Base-by-base conservation (phyloP, 2,329 filamentous ascomycete species). In the Aschersonia sp. region DNA sequence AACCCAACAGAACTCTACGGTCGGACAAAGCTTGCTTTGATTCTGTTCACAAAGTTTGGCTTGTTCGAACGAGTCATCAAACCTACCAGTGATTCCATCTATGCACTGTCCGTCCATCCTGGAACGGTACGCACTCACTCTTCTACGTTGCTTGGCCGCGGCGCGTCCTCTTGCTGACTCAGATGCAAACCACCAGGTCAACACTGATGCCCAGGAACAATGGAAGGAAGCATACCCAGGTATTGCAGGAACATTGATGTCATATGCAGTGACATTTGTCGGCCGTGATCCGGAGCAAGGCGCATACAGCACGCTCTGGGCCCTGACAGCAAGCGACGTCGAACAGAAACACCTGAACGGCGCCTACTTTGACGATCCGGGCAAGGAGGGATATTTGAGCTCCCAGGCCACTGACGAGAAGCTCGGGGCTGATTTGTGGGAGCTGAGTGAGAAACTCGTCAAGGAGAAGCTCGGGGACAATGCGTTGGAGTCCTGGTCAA, bases 181-280 rank as follows among this genome's bases (percentile, higher is more conserved):
- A 39, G 22, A 22, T 22, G 22, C 22, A 22, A 22, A 22, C 2
- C 11, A 8, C 2, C 11, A 68, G 66, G 66, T 69, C 29, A 69
- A 66, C 6, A 69, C 67, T 0, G 58, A 59, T 4, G 69, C 69
- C 62, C 65, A 69, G 46, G 58, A 69, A 46, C 66, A 70, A 48
- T 70, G 66, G 66, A 69, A 70, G 49, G 64, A 67, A 12, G 66
- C 67, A 0, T 70, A 69, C 43, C 67, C 66, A 0, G 66, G 66
- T 0, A 52, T 71, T 0, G 58, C 61, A 0, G 67, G 68, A 1
- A 63, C 62, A 30, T 51, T 69, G 1, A 49, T 68, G 2, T 59
- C 62, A 0, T 63, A 55, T 49, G 55, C 57, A 0, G 66, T 63
- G 60, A 47, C 61, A 6, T 51, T 61, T 0, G 49, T 62, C 2